A percentile compares a stretch with the other conserved stretches of the same genome.
Conservation (phyloP, 768 basidiomycete genomes). For the Butyriboletus loyo region DNA sequence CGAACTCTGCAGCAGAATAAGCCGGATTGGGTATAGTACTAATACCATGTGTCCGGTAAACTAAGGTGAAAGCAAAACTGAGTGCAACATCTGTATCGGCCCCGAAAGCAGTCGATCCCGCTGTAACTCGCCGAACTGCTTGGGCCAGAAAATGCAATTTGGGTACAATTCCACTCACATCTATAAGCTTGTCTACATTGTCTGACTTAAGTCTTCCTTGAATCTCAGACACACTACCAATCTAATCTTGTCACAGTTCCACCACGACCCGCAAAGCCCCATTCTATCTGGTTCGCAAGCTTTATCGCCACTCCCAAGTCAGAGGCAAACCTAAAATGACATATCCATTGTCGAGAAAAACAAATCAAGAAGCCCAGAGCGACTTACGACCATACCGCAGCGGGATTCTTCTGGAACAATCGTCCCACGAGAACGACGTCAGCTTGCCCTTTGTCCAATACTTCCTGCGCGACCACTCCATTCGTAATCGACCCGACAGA, state of each 20-base stretch:
- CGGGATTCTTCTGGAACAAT: conserved; percentile 61
- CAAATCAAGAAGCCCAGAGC: background rate
- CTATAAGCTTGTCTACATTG: background rate
- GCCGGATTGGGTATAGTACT: too few species aligned
- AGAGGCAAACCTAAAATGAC: conserved; percentile 42
- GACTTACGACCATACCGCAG: conserved; percentile 37
- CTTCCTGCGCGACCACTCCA: conserved; percentile 41
- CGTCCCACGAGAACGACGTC: conserved; percentile 51
- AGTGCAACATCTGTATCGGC: too few species aligned
- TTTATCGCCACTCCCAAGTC: conserved; percentile 49
- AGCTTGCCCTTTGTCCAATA: conserved; percentile 41
- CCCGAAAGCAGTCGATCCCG: too few species aligned
- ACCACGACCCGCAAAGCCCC: conserved; percentile 46
- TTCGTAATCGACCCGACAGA: conserved; percentile 29
- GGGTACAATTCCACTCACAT: background rate
- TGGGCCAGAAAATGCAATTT: background rate
- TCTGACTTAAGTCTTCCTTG: background rate
- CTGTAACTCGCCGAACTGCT: too few species aligned
- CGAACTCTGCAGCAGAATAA: too few species aligned
- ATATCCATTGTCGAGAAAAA: background rate
- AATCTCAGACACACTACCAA: conserved; percentile 11
- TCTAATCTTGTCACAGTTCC: conserved; percentile 1
- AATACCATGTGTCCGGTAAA: too few species aligned
- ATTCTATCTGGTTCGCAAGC: conserved; percentile 52
- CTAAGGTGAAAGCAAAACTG: too few species aligned